phyloP scores from a whole-genome alignment of 371 early-diverging fungal genomes.

The Phascolomyces articulosus region DNA sequence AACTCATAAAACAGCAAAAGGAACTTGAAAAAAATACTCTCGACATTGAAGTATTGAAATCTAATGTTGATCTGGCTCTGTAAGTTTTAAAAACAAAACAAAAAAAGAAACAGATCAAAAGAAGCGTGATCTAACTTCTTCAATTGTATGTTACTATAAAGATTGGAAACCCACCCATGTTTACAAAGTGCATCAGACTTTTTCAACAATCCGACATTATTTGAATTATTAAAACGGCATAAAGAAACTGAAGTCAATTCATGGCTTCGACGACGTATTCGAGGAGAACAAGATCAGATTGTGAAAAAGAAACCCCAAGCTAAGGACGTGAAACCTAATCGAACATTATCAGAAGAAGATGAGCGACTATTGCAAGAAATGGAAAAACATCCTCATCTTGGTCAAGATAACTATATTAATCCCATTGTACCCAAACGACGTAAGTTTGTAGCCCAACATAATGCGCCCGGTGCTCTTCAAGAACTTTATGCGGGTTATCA shows the following conservation, averaged over 20 bases:
- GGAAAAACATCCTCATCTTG: constrained; percentile 7
- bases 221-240: background rate
- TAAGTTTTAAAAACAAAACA: background rate
- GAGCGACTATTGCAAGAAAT: constrained; percentile 8
- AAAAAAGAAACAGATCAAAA: too few relatives aligned
- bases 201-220: background rate
- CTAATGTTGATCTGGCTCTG: background rate
- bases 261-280: background rate
- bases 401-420: constrained; percentile 21
- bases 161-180: background rate
- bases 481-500: background rate
- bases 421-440: constrained; percentile 34
- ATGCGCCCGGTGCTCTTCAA: background rate
- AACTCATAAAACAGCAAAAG: background rate
- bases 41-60: background rate
- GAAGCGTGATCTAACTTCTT: too few relatives aligned
- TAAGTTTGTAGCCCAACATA: constrained; percentile 19
- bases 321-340: constrained; percentile 34
- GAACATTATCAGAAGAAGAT: constrained; percentile 26
- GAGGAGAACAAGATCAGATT: background rate
- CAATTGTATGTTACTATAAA: background rate
- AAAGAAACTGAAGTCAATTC: background rate
- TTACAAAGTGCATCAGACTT: background rate
- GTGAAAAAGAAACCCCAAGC: constrained; percentile 38
- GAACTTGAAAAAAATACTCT: background rate